A percentile compares a stretch with the other conserved stretches of the same genome.
These are phyloP conservation scores for Pyrenophora teres DNA, from an alignment of 2,329 filamentous ascomycete species.

Conservation along the genomic window DNA sequence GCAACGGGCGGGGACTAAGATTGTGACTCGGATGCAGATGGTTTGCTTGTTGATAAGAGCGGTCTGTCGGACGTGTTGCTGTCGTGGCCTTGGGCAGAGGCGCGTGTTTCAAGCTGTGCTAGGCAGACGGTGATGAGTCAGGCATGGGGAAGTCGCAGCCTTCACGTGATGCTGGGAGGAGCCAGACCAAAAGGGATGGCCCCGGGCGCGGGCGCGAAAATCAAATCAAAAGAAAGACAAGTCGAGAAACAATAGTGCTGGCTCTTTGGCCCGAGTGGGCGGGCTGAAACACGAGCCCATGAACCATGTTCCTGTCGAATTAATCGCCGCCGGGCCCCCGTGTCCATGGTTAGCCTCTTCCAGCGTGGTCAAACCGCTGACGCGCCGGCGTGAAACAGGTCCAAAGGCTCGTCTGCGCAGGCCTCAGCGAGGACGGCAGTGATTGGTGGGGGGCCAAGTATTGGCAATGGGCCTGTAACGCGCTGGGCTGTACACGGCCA, in stretches of 20 bases:
- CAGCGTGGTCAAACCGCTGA: constrained; percentile 37
- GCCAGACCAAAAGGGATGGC: too few species aligned
- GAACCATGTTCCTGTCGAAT: constrained; percentile 24
- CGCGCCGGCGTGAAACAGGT: constrained; percentile 37
- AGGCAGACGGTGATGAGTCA: constrained; percentile 10
- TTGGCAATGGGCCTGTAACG: constrained; percentile 38
- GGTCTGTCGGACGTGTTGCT: constrained; percentile 12
- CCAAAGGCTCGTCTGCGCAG: constrained; percentile 24
- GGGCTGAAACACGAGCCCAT: constrained; percentile 26
- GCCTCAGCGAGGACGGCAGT: constrained; percentile 14
- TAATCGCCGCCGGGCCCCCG: constrained; percentile 2
- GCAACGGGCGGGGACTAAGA: constrained; percentile 3
- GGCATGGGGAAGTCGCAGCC: constrained; percentile 5
- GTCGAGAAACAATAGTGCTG: constrained; percentile 5
- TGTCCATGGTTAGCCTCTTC: constrained; percentile 22
- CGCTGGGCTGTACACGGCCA: constrained; percentile 7
- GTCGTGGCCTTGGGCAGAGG: constrained; percentile 22
- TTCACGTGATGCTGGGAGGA: too few species aligned
- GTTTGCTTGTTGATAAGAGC: constrained; percentile 4
- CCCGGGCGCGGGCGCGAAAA: neutral
- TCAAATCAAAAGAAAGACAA: neutral
- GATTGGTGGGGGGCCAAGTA: constrained; percentile 34
- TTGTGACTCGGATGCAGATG: neutral
- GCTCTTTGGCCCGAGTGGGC: neutral
- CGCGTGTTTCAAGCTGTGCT: constrained; percentile 29